Conservation (phyloP, 306 rosid species). For the Ormosia emarginata region DNA sequence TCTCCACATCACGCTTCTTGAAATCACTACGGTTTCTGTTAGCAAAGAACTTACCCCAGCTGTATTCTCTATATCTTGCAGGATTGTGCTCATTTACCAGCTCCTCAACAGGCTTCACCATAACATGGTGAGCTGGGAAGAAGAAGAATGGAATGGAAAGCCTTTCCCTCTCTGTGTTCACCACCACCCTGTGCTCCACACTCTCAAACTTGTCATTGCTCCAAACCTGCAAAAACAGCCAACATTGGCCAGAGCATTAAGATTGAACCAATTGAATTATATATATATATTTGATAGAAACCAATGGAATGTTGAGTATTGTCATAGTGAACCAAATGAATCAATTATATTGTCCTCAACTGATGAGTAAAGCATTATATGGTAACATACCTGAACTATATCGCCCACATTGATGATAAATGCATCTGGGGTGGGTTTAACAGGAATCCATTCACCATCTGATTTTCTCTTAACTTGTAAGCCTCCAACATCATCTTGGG, state of each 20-base stretch:
- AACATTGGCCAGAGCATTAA: neutral
- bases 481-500: constrained; percentile 75
- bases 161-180: constrained; percentile 55
- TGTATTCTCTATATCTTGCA: constrained; percentile 57
- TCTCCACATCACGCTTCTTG: constrained; percentile 61
- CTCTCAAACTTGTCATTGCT: constrained; percentile 40
- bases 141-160: constrained; percentile 54
- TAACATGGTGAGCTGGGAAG: constrained; percentile 52
- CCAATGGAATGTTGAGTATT: neutral
- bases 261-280: neutral
- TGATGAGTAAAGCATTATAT: neutral
- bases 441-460: constrained; percentile 68
- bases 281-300: no score
- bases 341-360: neutral
- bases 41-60: constrained; percentile 55
- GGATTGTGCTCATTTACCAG: constrained; percentile 42
- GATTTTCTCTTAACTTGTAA: constrained; percentile 59
- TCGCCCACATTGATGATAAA: constrained; percentile 75
- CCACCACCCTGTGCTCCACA: constrained; percentile 44
- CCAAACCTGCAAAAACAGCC: constrained; percentile 31
- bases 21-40: constrained; percentile 65
- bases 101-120: constrained; percentile 50
- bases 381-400: constrained; percentile 54
- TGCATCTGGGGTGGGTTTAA: constrained; percentile 60
- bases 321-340: neutral